Evolutionary conservation across 805 yeast species (phyloP).

Genomic region (Starmerella tilneyi): DNA sequence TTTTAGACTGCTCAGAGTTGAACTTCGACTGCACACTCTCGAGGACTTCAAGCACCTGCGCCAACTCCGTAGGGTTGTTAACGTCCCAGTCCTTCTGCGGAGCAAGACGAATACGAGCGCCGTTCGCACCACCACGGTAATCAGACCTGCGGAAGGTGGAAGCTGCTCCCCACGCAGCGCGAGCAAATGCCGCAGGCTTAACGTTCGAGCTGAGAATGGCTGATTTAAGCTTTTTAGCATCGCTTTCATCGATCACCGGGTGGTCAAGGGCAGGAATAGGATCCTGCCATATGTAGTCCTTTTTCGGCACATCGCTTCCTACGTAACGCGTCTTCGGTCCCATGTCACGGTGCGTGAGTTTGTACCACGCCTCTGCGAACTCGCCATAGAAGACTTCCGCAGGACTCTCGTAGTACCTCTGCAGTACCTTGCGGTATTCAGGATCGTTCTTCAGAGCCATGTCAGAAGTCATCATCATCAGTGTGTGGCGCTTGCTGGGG

Average conservation of each 20-base stretch:
- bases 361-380: constrained; percentile 15
- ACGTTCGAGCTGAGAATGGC: background rate
- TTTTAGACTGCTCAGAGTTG: constrained; percentile 10
- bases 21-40: constrained; percentile 11
- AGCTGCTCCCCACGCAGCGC: constrained; percentile 23
- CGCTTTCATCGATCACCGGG: constrained; percentile 5
- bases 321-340: constrained; percentile 16
- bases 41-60: constrained; percentile 12
- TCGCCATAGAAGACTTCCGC: constrained; percentile 9
- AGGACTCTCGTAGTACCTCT: constrained; percentile 8
- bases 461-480: constrained; percentile 20
- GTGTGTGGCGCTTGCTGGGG: constrained; percentile 11
- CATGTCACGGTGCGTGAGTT: constrained; percentile 14
- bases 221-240: constrained; percentile 4
- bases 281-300: constrained; percentile 14
- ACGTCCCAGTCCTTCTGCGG: constrained; percentile 24
- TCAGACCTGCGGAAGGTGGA: constrained; percentile 20
- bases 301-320: constrained; percentile 13
- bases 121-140: constrained; percentile 23
- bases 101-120: constrained; percentile 19
- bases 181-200: constrained; percentile 16
- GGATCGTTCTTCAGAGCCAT: constrained; percentile 17
- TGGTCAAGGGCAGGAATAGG: constrained; percentile 11
- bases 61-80: constrained; percentile 21
- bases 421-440: constrained; percentile 4